These are phyloP conservation scores for Lactarius quietus DNA, from an alignment of 768 basidiomycete genomes.

Conservation along the genomic window DNA sequence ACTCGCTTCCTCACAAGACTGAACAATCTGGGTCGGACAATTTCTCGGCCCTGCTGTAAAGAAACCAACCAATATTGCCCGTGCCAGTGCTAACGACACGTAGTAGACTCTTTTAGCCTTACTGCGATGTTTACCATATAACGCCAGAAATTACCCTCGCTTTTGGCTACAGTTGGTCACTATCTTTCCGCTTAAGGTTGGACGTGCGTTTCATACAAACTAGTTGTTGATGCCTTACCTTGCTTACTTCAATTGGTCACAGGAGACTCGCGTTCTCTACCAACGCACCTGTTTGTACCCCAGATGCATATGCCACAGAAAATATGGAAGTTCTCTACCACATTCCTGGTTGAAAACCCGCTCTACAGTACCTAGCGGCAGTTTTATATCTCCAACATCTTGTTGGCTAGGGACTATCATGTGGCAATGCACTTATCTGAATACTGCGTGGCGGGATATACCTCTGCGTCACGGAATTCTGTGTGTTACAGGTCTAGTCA, in stretches of 20 bases:
- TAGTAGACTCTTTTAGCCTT: no score
- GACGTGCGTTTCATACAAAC: background rate
- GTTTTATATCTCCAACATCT: background rate
- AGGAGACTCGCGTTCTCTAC: background rate
- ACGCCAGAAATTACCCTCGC: no score
- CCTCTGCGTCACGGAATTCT: background rate
- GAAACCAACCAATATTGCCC: no score
- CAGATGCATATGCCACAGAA: background rate
- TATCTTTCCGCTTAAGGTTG: background rate
- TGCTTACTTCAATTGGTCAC: background rate
- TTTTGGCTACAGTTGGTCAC: background rate
- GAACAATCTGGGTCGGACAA: no score
- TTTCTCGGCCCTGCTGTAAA: no score
- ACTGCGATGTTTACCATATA: no score
- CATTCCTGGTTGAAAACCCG: background rate
- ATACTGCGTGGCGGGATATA: no score
- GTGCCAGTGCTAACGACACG: no score
- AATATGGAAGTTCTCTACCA: no score
- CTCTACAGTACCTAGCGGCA: no score
- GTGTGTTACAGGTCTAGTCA: background rate
- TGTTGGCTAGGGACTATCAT: background rate
- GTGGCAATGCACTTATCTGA: no score
- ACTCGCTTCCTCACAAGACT: no score
- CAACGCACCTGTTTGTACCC: background rate
- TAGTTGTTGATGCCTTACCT: background rate